Evolutionary conservation across 2,329 filamentous ascomycete genomes (phyloP).

Genomic region (Hypomyces perniciosus): DNA sequence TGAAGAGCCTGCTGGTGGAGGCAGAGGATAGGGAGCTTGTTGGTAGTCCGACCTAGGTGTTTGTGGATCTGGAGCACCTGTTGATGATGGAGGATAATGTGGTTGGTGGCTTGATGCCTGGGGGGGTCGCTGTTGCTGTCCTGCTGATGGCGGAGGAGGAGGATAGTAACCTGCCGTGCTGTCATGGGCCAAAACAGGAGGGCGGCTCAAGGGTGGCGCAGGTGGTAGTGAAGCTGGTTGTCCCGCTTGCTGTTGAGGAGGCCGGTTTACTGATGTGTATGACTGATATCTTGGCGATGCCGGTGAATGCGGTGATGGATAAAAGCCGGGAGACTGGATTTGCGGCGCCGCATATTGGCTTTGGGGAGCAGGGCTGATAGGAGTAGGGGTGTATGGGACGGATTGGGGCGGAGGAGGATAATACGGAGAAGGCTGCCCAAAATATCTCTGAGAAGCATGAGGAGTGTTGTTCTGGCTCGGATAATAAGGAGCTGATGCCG

Average conservation of each 20-base stretch:
- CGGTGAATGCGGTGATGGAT: neutral
- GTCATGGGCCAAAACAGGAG: neutral
- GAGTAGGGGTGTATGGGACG: neutral
- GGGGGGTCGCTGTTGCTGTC: neutral
- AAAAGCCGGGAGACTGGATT: no score
- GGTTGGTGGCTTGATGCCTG: neutral
- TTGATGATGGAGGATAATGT: neutral
- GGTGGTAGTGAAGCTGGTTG: neutral
- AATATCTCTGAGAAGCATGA: no score
- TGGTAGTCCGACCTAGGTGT: neutral
- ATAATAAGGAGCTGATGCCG: neutral
- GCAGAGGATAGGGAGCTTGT: neutral
- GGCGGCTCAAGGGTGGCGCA: neutral
- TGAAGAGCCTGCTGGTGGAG: no score
- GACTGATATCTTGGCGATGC: neutral
- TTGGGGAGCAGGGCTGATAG: neutral
- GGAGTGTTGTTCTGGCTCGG: neutral
- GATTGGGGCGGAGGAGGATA: slow-evolving; percentile 1
- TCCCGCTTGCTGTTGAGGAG: neutral
- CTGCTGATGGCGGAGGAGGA: neutral
- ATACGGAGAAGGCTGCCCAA: no score
- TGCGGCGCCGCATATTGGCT: neutral
- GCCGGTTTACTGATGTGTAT: neutral
- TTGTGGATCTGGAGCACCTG: neutral
- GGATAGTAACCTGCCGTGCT: neutral